These are phyloP conservation scores for Trametes polyzona DNA, from an alignment of 1,284 basidiomycete species.

Conservation along the genomic window DNA sequence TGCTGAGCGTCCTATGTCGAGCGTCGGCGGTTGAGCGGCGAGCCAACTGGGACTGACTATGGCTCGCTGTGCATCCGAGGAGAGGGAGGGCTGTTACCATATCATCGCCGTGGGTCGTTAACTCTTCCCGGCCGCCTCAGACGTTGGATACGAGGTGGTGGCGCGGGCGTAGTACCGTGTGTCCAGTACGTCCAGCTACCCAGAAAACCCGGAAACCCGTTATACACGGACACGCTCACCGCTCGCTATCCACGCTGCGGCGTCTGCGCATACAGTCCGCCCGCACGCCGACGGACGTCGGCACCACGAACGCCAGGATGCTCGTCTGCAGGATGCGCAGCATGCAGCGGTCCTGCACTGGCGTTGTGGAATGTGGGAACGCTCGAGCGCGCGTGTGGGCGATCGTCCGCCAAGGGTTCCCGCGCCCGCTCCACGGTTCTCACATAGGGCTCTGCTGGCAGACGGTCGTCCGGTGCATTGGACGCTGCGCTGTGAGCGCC, in stretches of 20 bases:
- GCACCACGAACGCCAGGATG: background rate
- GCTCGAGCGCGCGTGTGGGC: background rate
- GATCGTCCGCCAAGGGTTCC: slow-evolving; percentile 15
- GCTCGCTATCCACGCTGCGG: background rate
- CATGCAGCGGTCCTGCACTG: too few relatives aligned
- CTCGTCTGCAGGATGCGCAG: too few relatives aligned
- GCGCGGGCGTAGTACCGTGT: background rate
- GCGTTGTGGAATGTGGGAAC: too few relatives aligned
- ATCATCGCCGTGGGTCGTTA: too few relatives aligned
- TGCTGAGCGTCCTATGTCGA: background rate
- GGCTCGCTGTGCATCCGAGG: too few relatives aligned
- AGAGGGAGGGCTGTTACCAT: too few relatives aligned
- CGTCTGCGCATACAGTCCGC: background rate
- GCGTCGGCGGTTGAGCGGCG: background rate
- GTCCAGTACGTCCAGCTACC: background rate
- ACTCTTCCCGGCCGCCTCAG: too few relatives aligned
- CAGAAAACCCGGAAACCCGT: too few relatives aligned
- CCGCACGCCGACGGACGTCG: background rate
- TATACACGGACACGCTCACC: background rate
- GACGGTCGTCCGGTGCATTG: too few relatives aligned
- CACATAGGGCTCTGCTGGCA: background rate
- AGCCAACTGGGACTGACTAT: too few relatives aligned
- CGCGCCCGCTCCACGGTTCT: background rate
- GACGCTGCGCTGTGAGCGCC: background rate
- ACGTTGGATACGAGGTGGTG: too few relatives aligned